These are phyloP conservation scores for Apiotrichum mycotoxinovorans DNA, from an alignment of 1,284 basidiomycete genomes.

Conservation along the genomic window DNA sequence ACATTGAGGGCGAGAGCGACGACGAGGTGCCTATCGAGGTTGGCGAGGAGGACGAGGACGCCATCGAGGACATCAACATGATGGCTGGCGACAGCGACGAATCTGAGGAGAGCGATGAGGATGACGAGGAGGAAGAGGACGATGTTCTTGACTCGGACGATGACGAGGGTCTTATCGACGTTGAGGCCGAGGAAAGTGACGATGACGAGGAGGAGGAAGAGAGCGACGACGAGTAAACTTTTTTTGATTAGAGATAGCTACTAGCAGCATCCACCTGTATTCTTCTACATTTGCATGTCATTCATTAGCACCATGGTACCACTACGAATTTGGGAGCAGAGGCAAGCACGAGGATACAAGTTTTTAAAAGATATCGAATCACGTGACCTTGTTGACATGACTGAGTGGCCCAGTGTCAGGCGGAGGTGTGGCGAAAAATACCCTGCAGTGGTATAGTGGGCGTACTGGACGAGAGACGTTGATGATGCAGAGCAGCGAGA, in stretches of 20 bases:
- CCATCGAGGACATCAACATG: constrained; percentile 59
- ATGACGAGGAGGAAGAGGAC: constrained; percentile 56
- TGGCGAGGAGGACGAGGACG: constrained; percentile 62
- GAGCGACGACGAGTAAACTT: constrained; percentile 53
- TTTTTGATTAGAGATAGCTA: not conserved
- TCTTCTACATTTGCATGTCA: constrained; percentile 1
- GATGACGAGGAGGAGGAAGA: constrained; percentile 61
- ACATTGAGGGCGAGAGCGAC: constrained; percentile 50
- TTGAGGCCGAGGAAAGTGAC: constrained; percentile 54
- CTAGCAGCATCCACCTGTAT: constrained; percentile 2
- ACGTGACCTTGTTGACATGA: too few species aligned
- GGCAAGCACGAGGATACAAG: too few species aligned
- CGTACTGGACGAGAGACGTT: too few species aligned
- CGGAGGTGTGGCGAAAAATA: too few species aligned
- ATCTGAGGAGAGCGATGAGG: constrained; percentile 41
- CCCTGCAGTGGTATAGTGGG: too few species aligned
- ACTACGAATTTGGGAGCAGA: too few species aligned
- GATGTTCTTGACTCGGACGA: constrained; percentile 54
- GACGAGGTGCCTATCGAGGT: constrained; percentile 60
- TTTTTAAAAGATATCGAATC: too few species aligned
- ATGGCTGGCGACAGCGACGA: constrained; percentile 55
- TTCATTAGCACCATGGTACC: not conserved
- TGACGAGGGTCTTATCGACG: constrained; percentile 63
- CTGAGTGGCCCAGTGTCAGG: too few species aligned
- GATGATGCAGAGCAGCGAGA: too few species aligned